phyloP scores from a whole-genome alignment of 2,329 filamentous ascomycete species.

The Beauveria brongniartii region DNA sequence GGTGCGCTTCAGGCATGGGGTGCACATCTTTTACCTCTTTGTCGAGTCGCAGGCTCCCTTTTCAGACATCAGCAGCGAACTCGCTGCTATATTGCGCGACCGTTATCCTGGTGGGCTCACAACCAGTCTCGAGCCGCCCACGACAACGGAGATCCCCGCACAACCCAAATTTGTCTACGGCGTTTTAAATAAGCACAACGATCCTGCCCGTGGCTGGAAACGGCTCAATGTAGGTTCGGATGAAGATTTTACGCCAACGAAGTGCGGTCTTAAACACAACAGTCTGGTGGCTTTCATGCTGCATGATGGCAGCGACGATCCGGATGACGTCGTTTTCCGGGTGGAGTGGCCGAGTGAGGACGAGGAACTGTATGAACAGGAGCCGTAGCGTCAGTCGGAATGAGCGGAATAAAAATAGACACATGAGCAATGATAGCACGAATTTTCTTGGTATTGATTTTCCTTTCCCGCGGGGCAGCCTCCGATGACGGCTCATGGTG shows the following conservation, averaged over 20 bases:
- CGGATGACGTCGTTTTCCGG: constrained; percentile 32
- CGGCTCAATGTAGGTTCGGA: constrained; percentile 29
- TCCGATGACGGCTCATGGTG: constrained; percentile 7
- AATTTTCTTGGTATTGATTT: not conserved
- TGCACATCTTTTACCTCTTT: constrained; percentile 62
- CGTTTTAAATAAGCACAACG: constrained; percentile 34
- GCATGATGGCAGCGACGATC: constrained; percentile 28
- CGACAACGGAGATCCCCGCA: constrained; percentile 31
- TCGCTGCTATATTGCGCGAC: constrained; percentile 50
- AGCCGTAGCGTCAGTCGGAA: not conserved
- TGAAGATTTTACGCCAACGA: constrained; percentile 31
- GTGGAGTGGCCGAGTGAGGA: constrained; percentile 40
- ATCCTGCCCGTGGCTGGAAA: constrained; percentile 43
- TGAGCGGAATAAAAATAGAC: not conserved
- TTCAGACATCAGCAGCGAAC: constrained; percentile 45
- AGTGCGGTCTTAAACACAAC: constrained; percentile 38
- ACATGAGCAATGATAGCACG: not conserved
- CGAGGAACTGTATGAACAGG: constrained; percentile 23
- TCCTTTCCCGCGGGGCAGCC: not conserved
- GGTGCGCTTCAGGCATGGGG: constrained; percentile 64
- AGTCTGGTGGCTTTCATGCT: constrained; percentile 43
- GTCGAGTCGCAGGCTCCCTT: constrained; percentile 51
- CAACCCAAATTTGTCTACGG: constrained; percentile 39
- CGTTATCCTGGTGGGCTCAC: constrained; percentile 47
- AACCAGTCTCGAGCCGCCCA: constrained; percentile 23